Evolutionary conservation across 2,329 filamentous ascomycete genomes (phyloP).

Genomic region (Arthrobotrys sinensis): DNA sequence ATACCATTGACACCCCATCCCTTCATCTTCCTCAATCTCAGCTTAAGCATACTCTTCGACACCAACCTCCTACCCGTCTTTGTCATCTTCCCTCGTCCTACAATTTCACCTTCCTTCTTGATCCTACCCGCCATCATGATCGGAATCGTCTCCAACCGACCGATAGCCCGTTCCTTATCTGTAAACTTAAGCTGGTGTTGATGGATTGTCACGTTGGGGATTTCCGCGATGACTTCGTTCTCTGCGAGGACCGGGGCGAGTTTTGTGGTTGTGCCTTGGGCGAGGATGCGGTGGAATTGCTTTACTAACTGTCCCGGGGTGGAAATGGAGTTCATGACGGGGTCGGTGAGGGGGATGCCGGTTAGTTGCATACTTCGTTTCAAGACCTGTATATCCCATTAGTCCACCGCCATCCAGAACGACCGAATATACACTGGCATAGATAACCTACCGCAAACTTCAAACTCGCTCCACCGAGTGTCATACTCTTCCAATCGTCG

Average conservation of each 20-base stretch:
- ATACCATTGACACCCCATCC: slow-evolving; percentile 55
- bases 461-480: slow-evolving; percentile 28
- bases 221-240: slow-evolving; percentile 14
- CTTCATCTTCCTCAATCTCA: slow-evolving; percentile 54
- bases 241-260: slow-evolving; percentile 37
- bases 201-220: slow-evolving; percentile 45
- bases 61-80: slow-evolving; percentile 40
- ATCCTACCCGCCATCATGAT: slow-evolving; percentile 58
- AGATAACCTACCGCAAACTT: slow-evolving; percentile 49
- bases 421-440: not conserved
- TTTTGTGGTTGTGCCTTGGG: slow-evolving; percentile 32
- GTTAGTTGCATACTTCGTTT: slow-evolving; percentile 55
- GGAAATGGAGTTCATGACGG: slow-evolving; percentile 42
- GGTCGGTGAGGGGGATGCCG: slow-evolving; percentile 48
- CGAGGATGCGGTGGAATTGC: slow-evolving; percentile 48
- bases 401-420: not conserved
- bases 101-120: slow-evolving; percentile 41
- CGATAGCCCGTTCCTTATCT: slow-evolving; percentile 50
- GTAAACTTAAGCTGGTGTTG: slow-evolving; percentile 56
- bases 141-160: slow-evolving; percentile 54
- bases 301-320: slow-evolving; percentile 35
- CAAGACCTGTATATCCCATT: slow-evolving; percentile 27
- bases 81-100: slow-evolving; percentile 32
- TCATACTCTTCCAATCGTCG: slow-evolving; percentile 47
- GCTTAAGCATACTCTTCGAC: slow-evolving; percentile 50